Evolutionary conservation across 2,329 filamentous ascomycete species (phyloP).

Genomic region (Bertia moriformis): DNA sequence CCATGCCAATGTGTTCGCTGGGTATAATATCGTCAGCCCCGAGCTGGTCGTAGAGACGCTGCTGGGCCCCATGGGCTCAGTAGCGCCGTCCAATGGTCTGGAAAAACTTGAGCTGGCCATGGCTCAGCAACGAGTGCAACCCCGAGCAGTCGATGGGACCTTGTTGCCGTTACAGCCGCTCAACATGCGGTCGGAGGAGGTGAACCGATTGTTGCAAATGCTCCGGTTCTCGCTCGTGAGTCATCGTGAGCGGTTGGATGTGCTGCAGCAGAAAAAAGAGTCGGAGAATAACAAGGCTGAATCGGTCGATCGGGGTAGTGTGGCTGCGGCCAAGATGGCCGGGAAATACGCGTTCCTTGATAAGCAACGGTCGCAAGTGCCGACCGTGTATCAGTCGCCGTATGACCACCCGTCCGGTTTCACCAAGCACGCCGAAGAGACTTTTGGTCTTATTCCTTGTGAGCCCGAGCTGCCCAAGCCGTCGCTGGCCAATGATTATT

Average conservation of each 20-base stretch:
- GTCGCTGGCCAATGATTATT: slow-evolving; percentile 23
- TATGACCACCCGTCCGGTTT: slow-evolving; percentile 25
- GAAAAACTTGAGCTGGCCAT: slow-evolving; percentile 25
- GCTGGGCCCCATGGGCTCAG: slow-evolving; percentile 21
- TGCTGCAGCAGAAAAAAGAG: slow-evolving; percentile 19
- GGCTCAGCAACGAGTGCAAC: slow-evolving; percentile 24
- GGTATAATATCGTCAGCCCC: slow-evolving; percentile 23
- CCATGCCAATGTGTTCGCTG: slow-evolving; percentile 25
- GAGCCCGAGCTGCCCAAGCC: slow-evolving; percentile 16
- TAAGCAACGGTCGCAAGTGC: slow-evolving; percentile 17
- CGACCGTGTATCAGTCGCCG: slow-evolving; percentile 23
- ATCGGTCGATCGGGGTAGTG: slow-evolving; percentile 12
- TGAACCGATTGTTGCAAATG: slow-evolving; percentile 23
- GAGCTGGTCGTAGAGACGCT: slow-evolving; percentile 24
- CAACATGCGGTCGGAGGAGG: slow-evolving; percentile 25
- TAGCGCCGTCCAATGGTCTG: slow-evolving; percentile 20
- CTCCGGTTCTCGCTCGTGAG: slow-evolving; percentile 24
- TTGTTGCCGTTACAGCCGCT: slow-evolving; percentile 19
- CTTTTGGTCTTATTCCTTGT: slow-evolving; percentile 17
- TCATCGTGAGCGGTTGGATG: slow-evolving; percentile 19
- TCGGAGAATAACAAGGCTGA: slow-evolving; percentile 15
- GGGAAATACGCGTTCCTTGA: slow-evolving; percentile 22
- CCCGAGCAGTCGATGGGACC: slow-evolving; percentile 19
- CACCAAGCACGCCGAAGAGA: slow-evolving; percentile 21
- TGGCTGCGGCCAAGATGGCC: slow-evolving; percentile 14